phyloP scores from a whole-genome alignment of 805 yeast species.

The Starmera quercuum region DNA sequence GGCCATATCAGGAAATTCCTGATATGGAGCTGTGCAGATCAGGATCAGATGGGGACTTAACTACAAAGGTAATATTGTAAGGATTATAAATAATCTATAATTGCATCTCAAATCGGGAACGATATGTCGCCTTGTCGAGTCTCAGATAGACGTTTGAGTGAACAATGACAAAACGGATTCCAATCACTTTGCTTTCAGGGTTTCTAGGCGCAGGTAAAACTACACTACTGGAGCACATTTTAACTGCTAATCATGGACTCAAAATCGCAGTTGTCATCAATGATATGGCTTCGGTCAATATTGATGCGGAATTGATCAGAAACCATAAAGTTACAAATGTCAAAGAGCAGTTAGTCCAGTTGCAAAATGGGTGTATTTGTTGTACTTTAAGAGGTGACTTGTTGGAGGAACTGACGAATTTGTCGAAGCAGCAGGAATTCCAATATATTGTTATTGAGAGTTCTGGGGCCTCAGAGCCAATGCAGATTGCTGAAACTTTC shows the following conservation, averaged over 20 bases:
- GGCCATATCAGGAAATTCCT: background rate
- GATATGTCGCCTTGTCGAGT: too few relatives aligned
- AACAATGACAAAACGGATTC: too few relatives aligned
- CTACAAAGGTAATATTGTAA: too few relatives aligned
- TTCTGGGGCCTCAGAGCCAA: constrained; percentile 41
- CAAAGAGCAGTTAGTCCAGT: constrained; percentile 35
- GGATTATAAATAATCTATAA: too few relatives aligned
- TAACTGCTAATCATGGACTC: constrained; percentile 30
- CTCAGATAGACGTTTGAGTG: too few relatives aligned
- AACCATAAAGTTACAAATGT: constrained; percentile 31
- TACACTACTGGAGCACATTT: constrained; percentile 34
- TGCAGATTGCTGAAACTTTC: constrained; percentile 44
- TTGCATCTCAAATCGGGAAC: too few relatives aligned
- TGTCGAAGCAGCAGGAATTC: constrained; percentile 27
- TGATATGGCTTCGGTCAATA: constrained; percentile 35
- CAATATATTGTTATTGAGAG: constrained; percentile 38
- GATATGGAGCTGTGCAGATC: too few relatives aligned
- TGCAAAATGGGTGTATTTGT: constrained; percentile 43
- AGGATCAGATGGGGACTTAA: too few relatives aligned
- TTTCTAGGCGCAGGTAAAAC: constrained; percentile 41
- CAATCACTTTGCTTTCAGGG: constrained; percentile 38
- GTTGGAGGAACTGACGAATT: constrained; percentile 31
- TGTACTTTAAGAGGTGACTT: constrained; percentile 41
- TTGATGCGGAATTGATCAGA: constrained; percentile 34
- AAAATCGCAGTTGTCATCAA: constrained; percentile 39